Percentiles rank a stretch among this genome's conserved stretches.
Conservation (phyloP, 2,329 filamentous ascomycete species). For the Paecilomyces niveus region DNA sequence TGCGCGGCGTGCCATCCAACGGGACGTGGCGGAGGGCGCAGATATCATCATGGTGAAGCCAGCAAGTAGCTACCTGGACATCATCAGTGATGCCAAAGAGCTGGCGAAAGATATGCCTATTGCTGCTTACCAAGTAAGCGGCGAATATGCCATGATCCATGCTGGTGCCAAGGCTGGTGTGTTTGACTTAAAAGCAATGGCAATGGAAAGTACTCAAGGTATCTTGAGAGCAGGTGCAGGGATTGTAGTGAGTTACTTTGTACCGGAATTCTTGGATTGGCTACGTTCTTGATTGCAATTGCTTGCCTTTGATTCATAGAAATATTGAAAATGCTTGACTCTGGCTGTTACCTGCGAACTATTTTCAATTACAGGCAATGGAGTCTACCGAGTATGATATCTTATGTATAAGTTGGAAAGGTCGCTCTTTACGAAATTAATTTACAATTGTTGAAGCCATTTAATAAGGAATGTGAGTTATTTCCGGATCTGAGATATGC, state of each 20-base stretch:
- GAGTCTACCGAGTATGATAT: background rate
- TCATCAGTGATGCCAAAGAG: slow-evolving; percentile 95
- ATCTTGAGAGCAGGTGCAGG: slow-evolving; percentile 89
- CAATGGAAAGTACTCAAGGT: slow-evolving; percentile 87
- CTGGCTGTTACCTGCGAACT: background rate
- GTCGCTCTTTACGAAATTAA: background rate
- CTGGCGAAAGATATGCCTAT: slow-evolving; percentile 85
- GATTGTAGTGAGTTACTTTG: slow-evolving; percentile 92
- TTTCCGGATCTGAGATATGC: background rate
- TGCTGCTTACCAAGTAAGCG: slow-evolving; percentile 93
- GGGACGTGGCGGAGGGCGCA: slow-evolving; percentile 88
- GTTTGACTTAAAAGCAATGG: slow-evolving; percentile 91
- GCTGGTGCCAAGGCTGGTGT: slow-evolving; percentile 92
- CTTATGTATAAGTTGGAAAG: background rate
- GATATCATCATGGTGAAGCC: slow-evolving; percentile 99
- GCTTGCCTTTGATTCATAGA: background rate
- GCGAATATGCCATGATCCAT: slow-evolving; percentile 97
- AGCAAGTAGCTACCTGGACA: slow-evolving; percentile 89
- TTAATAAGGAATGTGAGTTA: background rate
- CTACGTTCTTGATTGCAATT: slow-evolving; percentile 24
- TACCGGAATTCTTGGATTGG: slow-evolving; percentile 67
- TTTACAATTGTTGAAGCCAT: background rate
- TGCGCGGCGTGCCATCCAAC: slow-evolving; percentile 78
- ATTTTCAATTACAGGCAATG: background rate
- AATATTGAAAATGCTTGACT: slow-evolving; percentile 2